phyloP scores from a whole-genome alignment of 768 basidiomycete species.

The Mycena alexandri region DNA sequence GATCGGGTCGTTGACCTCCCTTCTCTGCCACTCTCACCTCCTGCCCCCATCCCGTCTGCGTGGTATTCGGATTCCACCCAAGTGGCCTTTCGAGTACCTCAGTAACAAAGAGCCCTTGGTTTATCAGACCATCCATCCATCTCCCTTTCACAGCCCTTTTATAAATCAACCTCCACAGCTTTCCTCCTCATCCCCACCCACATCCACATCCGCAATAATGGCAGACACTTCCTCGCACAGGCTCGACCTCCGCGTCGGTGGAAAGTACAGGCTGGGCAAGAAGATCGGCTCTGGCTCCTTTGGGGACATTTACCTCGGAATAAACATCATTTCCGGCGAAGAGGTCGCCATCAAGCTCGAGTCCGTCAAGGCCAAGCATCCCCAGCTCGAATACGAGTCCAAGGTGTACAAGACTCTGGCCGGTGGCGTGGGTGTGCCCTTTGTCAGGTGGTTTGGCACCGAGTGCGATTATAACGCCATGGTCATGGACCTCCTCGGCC shows the following conservation, averaged over 20 bases:
- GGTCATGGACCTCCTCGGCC: slow-evolving; percentile 97
- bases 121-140: not conserved
- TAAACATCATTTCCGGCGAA: slow-evolving; percentile 99
- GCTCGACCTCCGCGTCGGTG: slow-evolving; percentile 90
- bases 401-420: slow-evolving; percentile 97
- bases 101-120: too few species aligned
- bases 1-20: too few species aligned
- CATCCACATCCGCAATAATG: slow-evolving; percentile 67
- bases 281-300: slow-evolving; percentile 99
- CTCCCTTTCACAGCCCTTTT: slow-evolving; percentile 24
- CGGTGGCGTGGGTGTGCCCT: slow-evolving; percentile 99
- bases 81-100: too few species aligned
- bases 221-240: slow-evolving; percentile 77
- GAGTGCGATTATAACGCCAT: slow-evolving; percentile 99
- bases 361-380: slow-evolving; percentile 99
- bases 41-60: too few species aligned
- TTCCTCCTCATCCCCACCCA: slow-evolving; percentile 30
- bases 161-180: slow-evolving; percentile 5
- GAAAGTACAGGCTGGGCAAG: slow-evolving; percentile 98
- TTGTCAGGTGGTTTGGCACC: slow-evolving; percentile 94
- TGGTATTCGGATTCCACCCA: too few species aligned
- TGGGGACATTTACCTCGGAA: slow-evolving; percentile 98
- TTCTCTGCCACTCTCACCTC: too few species aligned
- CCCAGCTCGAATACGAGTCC: slow-evolving; percentile 99
- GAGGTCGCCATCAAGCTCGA: slow-evolving; percentile 99